These are phyloP conservation scores for Coemansia sp. DNA, from an alignment of 192 early-diverging fungal species.

Conservation along the genomic window DNA sequence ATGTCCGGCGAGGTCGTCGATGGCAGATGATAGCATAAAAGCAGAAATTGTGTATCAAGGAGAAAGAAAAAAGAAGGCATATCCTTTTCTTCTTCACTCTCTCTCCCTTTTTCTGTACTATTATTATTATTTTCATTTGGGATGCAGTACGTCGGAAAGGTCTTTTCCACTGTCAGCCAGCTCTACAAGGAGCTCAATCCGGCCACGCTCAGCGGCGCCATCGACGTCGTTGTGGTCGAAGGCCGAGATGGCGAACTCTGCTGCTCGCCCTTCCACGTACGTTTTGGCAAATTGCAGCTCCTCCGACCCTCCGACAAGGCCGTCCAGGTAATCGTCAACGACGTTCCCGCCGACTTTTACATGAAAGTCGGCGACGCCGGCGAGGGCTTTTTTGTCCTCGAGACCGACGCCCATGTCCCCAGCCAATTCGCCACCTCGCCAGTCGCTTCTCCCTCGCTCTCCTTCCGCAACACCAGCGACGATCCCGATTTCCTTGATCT, in stretches of 20 bases:
- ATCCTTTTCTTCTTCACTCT: background rate
- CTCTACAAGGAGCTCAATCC: slow-evolving; percentile 97
- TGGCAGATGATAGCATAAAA: no score
- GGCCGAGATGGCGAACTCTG: slow-evolving; percentile 74
- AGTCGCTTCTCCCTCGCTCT: slow-evolving; percentile 60
- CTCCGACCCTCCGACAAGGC: slow-evolving; percentile 90
- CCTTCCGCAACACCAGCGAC: slow-evolving; percentile 15
- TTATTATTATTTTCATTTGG: background rate
- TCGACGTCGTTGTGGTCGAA: slow-evolving; percentile 96
- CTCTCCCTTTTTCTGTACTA: background rate
- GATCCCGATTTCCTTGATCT: slow-evolving; percentile 49
- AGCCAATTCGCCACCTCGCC: slow-evolving; percentile 93
- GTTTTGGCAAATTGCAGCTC: slow-evolving; percentile 94
- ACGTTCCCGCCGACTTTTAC: slow-evolving; percentile 63
- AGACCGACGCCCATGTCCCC: slow-evolving; percentile 86
- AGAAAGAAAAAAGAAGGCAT: background rate
- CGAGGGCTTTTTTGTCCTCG: slow-evolving; percentile 97
- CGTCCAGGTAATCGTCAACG: slow-evolving; percentile 86
- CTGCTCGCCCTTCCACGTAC: slow-evolving; percentile 97
- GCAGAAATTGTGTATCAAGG: background rate
- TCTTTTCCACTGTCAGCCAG: slow-evolving; percentile 75
- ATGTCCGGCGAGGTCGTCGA: background rate
- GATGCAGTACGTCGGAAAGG: slow-evolving; percentile 65
- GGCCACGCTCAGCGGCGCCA: slow-evolving; percentile 93
- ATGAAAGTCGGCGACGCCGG: slow-evolving; percentile 99